These are phyloP conservation scores for Neofusicoccum sp. DNA, from an alignment of 2,329 filamentous ascomycete species.

Conservation along the genomic window DNA sequence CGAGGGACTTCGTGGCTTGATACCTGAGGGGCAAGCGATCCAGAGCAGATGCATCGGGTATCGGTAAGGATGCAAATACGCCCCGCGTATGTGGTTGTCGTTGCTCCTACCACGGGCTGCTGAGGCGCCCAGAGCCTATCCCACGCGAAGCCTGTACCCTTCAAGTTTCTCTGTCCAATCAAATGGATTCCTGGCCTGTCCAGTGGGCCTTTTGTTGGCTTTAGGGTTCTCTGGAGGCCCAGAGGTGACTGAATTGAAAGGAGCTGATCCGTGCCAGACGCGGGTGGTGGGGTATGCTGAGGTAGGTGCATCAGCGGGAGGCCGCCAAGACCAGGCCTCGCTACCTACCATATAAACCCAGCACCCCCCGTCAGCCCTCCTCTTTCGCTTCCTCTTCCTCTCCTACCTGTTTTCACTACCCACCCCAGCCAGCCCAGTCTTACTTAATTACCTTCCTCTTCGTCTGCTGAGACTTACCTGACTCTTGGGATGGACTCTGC, in stretches of 20 bases:
- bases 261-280: not conserved
- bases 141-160: not conserved
- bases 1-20: not conserved
- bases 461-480: not conserved
- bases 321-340: conserved; percentile 15
- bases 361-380: not conserved
- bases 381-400: not conserved
- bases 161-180: not conserved
- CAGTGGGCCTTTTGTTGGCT: not conserved
- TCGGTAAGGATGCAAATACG: not conserved
- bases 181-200: not conserved
- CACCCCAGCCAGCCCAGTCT: not conserved
- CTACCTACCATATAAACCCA: conserved; percentile 11
- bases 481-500: not conserved
- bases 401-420: not conserved
- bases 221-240: not conserved
- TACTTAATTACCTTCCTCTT: not conserved
- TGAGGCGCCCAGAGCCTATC: not conserved
- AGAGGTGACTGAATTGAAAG: not conserved
- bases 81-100: not conserved
- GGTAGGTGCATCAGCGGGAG: conserved; percentile 13
- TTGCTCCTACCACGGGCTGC: not conserved
- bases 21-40: not conserved
- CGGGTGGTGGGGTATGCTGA: not conserved
- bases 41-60: not conserved